These are phyloP conservation scores for Cymbidium sinense DNA, from an alignment of 106 monocot species.

Conservation along the genomic window DNA sequence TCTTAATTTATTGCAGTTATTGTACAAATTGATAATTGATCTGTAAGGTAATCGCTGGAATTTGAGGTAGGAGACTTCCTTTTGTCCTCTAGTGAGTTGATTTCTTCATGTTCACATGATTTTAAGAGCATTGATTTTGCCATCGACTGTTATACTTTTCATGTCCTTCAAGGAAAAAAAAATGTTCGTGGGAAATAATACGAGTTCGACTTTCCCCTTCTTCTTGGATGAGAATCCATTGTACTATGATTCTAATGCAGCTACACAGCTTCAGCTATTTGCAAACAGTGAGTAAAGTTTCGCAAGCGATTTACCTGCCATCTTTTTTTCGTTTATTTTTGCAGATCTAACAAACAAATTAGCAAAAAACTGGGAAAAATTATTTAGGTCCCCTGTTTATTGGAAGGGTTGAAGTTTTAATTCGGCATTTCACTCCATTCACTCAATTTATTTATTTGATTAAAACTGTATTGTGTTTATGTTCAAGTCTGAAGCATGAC, in stretches of 20 bases:
- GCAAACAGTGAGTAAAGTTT: slow-evolving; percentile 3
- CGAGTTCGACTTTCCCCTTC: slow-evolving; percentile 20
- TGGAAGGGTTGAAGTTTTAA: too few species aligned
- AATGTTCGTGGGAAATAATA: slow-evolving; percentile 39
- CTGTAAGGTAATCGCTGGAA: background rate
- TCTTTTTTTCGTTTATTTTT: background rate
- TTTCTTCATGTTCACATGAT: background rate
- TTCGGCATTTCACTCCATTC: too few species aligned
- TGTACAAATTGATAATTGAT: background rate
- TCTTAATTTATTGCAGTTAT: background rate
- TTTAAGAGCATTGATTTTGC: background rate
- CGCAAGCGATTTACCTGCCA: background rate
- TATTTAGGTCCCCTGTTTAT: too few species aligned
- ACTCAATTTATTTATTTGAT: too few species aligned
- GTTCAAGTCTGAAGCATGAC: too few species aligned
- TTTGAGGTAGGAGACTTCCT: background rate
- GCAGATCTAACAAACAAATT: too few species aligned
- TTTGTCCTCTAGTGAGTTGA: background rate
- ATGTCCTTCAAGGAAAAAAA: slow-evolving; percentile 7
- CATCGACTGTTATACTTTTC: background rate
- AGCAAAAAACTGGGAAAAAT: too few species aligned
- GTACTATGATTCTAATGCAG: slow-evolving; percentile 35
- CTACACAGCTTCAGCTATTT: slow-evolving; percentile 37
- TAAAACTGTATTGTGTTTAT: too few species aligned
- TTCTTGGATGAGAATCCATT: slow-evolving; percentile 33